phyloP scores from a whole-genome alignment of 371 early-diverging fungal species.

The Apophysomyces trapeziformis region DNA sequence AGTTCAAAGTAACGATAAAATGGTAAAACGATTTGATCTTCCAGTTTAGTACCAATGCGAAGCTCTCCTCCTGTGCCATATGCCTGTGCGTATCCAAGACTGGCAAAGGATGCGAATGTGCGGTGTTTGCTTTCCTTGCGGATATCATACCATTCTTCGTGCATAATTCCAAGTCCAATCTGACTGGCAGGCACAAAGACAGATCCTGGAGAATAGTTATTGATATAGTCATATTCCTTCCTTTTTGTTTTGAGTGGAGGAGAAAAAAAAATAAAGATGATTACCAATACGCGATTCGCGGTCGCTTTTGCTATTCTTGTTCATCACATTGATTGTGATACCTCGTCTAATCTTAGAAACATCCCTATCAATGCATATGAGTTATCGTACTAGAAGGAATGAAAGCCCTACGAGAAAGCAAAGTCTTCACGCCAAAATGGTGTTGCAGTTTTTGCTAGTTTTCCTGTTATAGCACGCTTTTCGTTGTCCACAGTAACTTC shows the following conservation, averaged over 20 bases:
- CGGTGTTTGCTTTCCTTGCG: constrained; percentile 36
- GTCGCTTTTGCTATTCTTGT: constrained; percentile 41
- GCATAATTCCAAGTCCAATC: constrained; percentile 25
- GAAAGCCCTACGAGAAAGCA: constrained; percentile 41
- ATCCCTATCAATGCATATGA: constrained; percentile 33
- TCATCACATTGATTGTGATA: constrained; percentile 52
- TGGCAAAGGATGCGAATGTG: constrained; percentile 34
- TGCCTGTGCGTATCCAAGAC: constrained; percentile 32
- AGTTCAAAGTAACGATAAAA: constrained; percentile 37
- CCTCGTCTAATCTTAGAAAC: constrained; percentile 46
- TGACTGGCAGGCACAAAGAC: constrained; percentile 33
- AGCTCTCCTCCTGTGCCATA: constrained; percentile 54
- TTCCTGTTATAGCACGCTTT: constrained; percentile 51
- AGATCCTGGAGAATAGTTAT: constrained; percentile 14
- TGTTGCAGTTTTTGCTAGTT: constrained; percentile 32
- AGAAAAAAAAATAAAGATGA: too few species aligned
- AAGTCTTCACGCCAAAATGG: constrained; percentile 57
- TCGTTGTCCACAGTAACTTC: constrained; percentile 61
- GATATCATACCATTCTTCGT: constrained; percentile 60
- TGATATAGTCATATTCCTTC: not conserved
- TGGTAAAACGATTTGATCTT: constrained; percentile 60
- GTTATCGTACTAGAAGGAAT: not conserved
- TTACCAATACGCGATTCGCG: constrained; percentile 34
- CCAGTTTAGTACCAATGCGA: constrained; percentile 57
- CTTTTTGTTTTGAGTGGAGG: constrained; percentile 22